Percentiles rank a stretch among this genome's conserved stretches.
phyloP scores from a whole-genome alignment of 495 filamentous ascomycete genomes.

The Hyaloscypha finlandica region DNA sequence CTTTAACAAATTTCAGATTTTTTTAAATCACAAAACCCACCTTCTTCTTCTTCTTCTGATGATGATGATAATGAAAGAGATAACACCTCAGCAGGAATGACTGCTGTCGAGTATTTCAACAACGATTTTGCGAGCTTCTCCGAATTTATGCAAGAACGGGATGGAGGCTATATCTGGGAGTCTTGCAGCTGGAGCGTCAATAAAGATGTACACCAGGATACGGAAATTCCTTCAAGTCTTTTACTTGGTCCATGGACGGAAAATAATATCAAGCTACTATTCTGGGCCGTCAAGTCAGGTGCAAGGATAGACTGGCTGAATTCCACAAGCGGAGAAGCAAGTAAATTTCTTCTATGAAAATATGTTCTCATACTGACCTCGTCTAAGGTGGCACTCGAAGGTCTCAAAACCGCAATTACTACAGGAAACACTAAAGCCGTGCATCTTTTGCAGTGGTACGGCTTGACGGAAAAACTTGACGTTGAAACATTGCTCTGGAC shows the following conservation, averaged over 20 bases:
- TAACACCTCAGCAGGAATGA: background rate
- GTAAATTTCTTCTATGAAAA: background rate
- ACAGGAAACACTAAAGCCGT: conserved; percentile 24
- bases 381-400: conserved; percentile 22
- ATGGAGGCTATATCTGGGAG: background rate
- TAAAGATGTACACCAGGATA: conserved; percentile 8
- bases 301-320: conserved; percentile 25
- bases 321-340: conserved; percentile 31
- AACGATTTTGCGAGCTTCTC: conserved; percentile 25
- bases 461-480: conserved; percentile 17
- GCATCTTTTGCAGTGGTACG: conserved; percentile 20
- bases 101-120: conserved; percentile 24
- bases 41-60: too few relatives aligned
- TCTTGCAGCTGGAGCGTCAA: conserved; percentile 6
- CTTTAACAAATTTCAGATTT: background rate
- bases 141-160: background rate
- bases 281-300: conserved; percentile 29
- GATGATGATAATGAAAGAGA: background rate
- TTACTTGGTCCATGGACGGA: conserved; percentile 31
- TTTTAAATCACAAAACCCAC: background rate
- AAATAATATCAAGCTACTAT: conserved; percentile 21
- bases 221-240: conserved; percentile 28
- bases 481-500: conserved; percentile 21
- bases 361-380: background rate
- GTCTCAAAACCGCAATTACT: conserved; percentile 23